A percentile compares a stretch with the other conserved stretches of the same genome.
These are phyloP conservation scores for Solanum neorickii DNA, from an alignment of 257 asterid species.

Conservation along the genomic window DNA sequence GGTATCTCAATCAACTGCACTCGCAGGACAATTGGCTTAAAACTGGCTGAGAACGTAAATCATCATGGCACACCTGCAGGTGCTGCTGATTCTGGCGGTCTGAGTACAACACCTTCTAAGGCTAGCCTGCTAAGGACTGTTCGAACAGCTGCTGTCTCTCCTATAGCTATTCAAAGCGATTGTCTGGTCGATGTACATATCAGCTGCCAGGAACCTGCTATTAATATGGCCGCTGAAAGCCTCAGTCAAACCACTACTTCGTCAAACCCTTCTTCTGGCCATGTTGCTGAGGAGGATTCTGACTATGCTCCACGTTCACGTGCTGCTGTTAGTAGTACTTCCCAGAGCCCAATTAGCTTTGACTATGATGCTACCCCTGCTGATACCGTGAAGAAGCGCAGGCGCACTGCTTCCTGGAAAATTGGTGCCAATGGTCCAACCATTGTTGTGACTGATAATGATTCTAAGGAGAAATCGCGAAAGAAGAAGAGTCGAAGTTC, in stretches of 20 bases:
- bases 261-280: slow-evolving; percentile 40
- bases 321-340: slow-evolving; percentile 22
- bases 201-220: slow-evolving; percentile 19
- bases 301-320: slow-evolving; percentile 44
- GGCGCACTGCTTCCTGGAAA: slow-evolving; percentile 63
- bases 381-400: slow-evolving; percentile 84
- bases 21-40: slow-evolving; percentile 49
- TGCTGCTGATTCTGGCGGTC: slow-evolving; percentile 20
- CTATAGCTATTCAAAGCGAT: not conserved
- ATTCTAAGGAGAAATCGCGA: slow-evolving; percentile 13
- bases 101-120: not conserved
- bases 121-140: not conserved
- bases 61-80: slow-evolving; percentile 23
- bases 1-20: slow-evolving; percentile 4
- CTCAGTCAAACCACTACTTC: slow-evolving; percentile 32
- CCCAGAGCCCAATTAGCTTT: slow-evolving; percentile 21
- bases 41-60: slow-evolving; percentile 55
- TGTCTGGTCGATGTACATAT: slow-evolving; percentile 7
- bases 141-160: slow-evolving; percentile 5
- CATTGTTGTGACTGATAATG: slow-evolving; percentile 34
- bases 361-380: slow-evolving; percentile 61
- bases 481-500: not conserved
- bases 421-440: slow-evolving; percentile 47
- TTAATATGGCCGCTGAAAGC: slow-evolving; percentile 28
- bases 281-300: slow-evolving; percentile 38